Percentiles rank a stretch among this genome's conserved stretches.
These are phyloP conservation scores for Apiospora malaysiana DNA, from an alignment of 2,329 filamentous ascomycete species.

Conservation along the genomic window DNA sequence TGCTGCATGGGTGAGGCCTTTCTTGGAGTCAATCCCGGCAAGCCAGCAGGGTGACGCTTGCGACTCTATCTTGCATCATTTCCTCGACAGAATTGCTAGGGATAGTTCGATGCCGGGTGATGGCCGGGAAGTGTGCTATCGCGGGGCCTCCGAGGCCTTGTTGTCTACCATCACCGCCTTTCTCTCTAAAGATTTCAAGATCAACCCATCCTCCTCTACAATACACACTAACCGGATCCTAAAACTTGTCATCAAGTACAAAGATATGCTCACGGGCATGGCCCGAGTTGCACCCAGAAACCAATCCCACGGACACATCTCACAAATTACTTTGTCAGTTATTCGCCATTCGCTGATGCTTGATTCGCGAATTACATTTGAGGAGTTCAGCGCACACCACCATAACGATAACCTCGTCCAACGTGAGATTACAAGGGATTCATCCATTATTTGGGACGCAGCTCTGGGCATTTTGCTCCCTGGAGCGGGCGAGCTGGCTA, in stretches of 20 bases:
- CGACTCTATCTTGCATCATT: slow-evolving; percentile 75
- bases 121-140: slow-evolving; percentile 66
- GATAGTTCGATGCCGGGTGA: slow-evolving; percentile 59
- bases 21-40: slow-evolving; percentile 77
- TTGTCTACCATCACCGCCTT: slow-evolving; percentile 63
- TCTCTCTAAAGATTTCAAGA: slow-evolving; percentile 50
- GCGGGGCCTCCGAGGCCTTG: slow-evolving; percentile 67
- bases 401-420: slow-evolving; percentile 61
- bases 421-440: slow-evolving; percentile 71
- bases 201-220: slow-evolving; percentile 58
- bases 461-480: slow-evolving; percentile 72
- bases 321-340: slow-evolving; percentile 64
- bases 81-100: slow-evolving; percentile 70
- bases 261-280: slow-evolving; percentile 62
- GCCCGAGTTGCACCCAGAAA: slow-evolving; percentile 54
- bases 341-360: slow-evolving; percentile 71
- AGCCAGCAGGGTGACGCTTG: slow-evolving; percentile 81
- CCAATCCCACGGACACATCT: slow-evolving; percentile 57
- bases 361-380: slow-evolving; percentile 72
- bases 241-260: slow-evolving; percentile 68
- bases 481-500: slow-evolving; percentile 74
- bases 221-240: slow-evolving; percentile 70
- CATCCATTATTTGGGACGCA: slow-evolving; percentile 78
- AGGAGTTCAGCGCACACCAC: slow-evolving; percentile 70
- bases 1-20: slow-evolving; percentile 78